phyloP scores from a whole-genome alignment of 228 moss, liverwort and hornwort species.

The Sphagnum magellanicum region DNA sequence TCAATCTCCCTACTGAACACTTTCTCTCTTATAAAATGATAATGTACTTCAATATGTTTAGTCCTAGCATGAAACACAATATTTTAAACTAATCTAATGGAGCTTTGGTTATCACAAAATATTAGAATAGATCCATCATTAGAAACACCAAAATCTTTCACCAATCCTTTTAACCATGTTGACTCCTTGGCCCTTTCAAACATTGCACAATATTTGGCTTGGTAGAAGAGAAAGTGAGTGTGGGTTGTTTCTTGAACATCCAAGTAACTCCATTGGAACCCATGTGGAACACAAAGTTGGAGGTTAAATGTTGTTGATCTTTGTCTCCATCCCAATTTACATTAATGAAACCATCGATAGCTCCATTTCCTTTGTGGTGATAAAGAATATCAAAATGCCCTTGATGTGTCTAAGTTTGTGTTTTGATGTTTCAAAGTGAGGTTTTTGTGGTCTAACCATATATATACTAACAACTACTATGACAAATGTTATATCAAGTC shows the following conservation, averaged over 20 bases:
- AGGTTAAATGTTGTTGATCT: neutral
- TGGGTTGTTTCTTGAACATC: too few relatives aligned
- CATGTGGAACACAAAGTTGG: neutral
- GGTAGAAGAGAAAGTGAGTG: too few relatives aligned
- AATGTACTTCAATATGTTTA: constrained; percentile 4
- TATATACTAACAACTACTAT: too few relatives aligned
- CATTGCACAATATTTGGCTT: too few relatives aligned
- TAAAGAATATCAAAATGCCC: constrained; percentile 4
- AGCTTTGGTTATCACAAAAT: neutral
- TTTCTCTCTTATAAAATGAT: neutral
- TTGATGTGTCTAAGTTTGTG: neutral
- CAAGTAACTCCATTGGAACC: too few relatives aligned
- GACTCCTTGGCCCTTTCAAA: too few relatives aligned
- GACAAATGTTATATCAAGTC: neutral
- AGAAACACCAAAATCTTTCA: neutral
- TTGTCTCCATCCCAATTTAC: constrained; percentile 4
- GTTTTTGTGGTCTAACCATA: neutral
- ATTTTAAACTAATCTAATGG: neutral
- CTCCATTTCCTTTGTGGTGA: neutral
- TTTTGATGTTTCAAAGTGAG: neutral
- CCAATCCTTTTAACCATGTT: too few relatives aligned
- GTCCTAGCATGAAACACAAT: neutral
- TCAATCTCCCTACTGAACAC: neutral
- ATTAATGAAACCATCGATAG: neutral
- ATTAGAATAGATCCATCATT: neutral